Conservation (phyloP, 345 rosid species). For the Mangifera indica region DNA sequence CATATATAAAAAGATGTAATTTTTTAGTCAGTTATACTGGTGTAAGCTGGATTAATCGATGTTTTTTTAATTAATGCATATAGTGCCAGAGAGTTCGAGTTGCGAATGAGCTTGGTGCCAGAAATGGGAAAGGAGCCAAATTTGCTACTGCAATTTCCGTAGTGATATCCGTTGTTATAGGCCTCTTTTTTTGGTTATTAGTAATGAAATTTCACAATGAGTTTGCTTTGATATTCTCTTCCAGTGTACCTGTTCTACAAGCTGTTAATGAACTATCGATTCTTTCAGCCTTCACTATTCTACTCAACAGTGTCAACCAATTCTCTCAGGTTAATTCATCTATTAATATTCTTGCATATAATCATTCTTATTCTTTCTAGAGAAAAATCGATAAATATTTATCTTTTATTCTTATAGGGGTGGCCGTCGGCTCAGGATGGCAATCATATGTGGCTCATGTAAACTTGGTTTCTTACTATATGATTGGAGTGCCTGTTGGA, state of each 20-base stretch:
- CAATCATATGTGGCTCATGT: conserved; percentile 85
- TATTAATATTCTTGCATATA: too few relatives aligned
- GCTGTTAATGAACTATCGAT: conserved; percentile 57
- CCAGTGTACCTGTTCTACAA: conserved; percentile 50
- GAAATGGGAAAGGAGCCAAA: conserved; percentile 40
- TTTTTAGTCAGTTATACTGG: not conserved
- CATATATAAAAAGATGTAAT: too few relatives aligned
- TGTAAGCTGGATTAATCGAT: not conserved
- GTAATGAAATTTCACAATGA: conserved; percentile 39
- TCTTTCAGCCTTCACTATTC: conserved; percentile 65
- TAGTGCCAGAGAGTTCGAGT: conserved; percentile 43
- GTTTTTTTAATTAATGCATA: not conserved
- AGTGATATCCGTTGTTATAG: conserved; percentile 50
- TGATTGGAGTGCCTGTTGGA: conserved; percentile 77
- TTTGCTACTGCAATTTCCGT: conserved; percentile 37
- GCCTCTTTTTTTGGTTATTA: conserved; percentile 54
- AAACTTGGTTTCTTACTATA: conserved; percentile 85
- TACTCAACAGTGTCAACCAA: conserved; percentile 84
- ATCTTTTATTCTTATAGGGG: conserved; percentile 45
- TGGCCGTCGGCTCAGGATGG: conserved; percentile 98
- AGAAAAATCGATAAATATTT: too few relatives aligned
- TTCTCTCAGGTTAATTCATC: conserved; percentile 55
- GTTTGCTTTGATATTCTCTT: conserved; percentile 54
- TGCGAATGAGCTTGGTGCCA: conserved; percentile 50
- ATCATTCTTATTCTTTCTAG: too few relatives aligned